Conservation (phyloP, 176 grass and related monocot species). For the Carex littledalei region DNA sequence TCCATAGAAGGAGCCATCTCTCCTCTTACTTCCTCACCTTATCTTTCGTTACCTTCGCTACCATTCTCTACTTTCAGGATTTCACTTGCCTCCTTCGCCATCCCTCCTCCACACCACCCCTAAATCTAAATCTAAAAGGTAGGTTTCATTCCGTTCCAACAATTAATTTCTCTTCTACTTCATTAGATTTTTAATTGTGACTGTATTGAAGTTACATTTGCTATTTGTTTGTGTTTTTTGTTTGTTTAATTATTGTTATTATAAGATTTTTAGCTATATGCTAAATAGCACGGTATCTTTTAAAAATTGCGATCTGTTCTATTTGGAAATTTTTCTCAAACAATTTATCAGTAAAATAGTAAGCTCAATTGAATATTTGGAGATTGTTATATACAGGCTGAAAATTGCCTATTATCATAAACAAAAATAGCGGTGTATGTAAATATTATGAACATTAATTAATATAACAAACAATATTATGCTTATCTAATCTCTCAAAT, state of each 20-base stretch:
- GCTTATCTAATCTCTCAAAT: background rate
- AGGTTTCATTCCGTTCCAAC: no score
- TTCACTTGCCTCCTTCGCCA: constrained; percentile 55
- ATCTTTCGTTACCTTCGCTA: constrained; percentile 73
- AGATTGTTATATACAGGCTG: background rate
- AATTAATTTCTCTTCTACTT: background rate
- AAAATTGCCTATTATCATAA: background rate
- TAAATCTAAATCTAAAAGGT: background rate
- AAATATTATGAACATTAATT: background rate
- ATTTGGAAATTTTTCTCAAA: background rate
- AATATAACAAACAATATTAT: background rate
- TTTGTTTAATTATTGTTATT: background rate
- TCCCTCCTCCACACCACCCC: background rate
- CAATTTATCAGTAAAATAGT: background rate
- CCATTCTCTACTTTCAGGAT: constrained; percentile 75
- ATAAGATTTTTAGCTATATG: background rate
- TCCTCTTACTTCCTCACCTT: constrained; percentile 60
- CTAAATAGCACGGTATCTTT: background rate
- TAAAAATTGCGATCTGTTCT: background rate
- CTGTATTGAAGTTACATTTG: background rate
- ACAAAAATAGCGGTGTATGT: background rate
- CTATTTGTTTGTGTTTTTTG: background rate
- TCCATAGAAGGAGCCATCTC: constrained; percentile 25
- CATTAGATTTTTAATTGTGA: background rate
- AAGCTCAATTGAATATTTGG: background rate